Evolutionary conservation across 495 filamentous ascomycete genomes (phyloP), one percentile per base, ranked within the genome.

Genomic region (Antarctomyces pellizariae): DNA sequence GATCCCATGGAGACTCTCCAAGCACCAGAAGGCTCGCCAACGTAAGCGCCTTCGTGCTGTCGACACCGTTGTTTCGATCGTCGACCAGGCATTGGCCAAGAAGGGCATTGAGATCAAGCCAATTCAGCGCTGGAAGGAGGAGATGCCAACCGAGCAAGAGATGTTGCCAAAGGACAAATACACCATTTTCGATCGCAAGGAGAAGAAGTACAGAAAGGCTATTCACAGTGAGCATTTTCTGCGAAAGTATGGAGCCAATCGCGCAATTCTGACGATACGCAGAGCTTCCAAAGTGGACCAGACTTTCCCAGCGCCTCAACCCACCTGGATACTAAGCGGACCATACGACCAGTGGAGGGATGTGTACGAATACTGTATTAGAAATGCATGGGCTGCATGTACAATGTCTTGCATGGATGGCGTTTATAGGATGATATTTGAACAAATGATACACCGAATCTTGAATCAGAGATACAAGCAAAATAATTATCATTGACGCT

Each of bases 161-260:
- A 97, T 97, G 86, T 47, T 89, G 46, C 71, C 86, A 23, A 74
- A 67, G 49, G 86, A 97, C 52, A 97, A 97, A 50, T 97, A 97
- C 55, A 91, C 83, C 12, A 71, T 97, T 35, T 97, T 95, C 54
- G 82, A 89, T 51, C 69, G 82, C 37, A 93, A 92, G 49, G 83
- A 73, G 57, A 90, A 77, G 68, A 67, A 58, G 35, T 97, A 97
- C 52, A 60, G 86, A 46, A 97, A 97, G 65, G 71, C 75, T 10
- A 78, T 95, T 43, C 86, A 91, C 51, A 95, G 83, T 95, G 57
- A 34, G 83, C n/a, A n/a, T n/a, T n/a, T 74, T 24, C 24, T 14
- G 17, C 34, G 18, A 32, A 13, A 20, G 11, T 24, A 13, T 29
- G 18, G 22, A 16, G 25, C 9, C 8, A 26, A 8, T 31, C 24